Evolutionary conservation across 345 rosid species (phyloP), one percentile per base, ranked within the genome.

Genomic region (Schrenkiella parvula): DNA sequence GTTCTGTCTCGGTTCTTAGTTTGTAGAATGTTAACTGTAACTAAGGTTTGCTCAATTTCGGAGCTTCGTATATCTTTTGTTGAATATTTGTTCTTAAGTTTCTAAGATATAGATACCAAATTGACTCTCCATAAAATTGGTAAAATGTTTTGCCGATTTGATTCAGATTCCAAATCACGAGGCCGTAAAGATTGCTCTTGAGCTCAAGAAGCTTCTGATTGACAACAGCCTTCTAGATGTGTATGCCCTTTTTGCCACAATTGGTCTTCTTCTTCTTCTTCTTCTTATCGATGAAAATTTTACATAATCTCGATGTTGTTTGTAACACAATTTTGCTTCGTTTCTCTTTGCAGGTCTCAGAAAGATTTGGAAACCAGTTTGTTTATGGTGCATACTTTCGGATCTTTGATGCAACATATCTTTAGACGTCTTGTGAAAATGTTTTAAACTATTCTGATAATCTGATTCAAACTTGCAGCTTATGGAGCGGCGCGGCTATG

Each of bases 151-250:
- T 60, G 23, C 11, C 1, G 14, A 26, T 55, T 62, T 38, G 60
- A 44, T 81, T 59, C 88, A 95, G 99, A 95, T 95, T 38, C 98
- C 97, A 8, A 89, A 95, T 81, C 99, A 95, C 58, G 96, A 88
- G 5, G 99, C 99, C 13, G 64, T 95, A 43, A 95, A 92, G 85
- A 95, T 95, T 54, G 82, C 99, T 67, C 97, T 95, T 58, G 99
- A 95, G 47, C 89, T 95, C 74, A 95, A 95, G 89, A 95, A 95
- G 82, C 83, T 95, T 79, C 90, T 95, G 17, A 84, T 92, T 50
- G 98, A 95, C 78, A 92, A 95, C 83, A 95, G 97, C 76, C 99
- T 95, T 72, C 87, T 95, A 28, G 99, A 95, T 76, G 98, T 92
- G 98, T 95, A 91, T 61, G 92, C 46, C 52, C 28, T 54, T 66